Percentiles rank a stretch among this genome's conserved stretches.
phyloP scores from a whole-genome alignment of 768 basidiomycete genomes.

The Trametes maxima region DNA sequence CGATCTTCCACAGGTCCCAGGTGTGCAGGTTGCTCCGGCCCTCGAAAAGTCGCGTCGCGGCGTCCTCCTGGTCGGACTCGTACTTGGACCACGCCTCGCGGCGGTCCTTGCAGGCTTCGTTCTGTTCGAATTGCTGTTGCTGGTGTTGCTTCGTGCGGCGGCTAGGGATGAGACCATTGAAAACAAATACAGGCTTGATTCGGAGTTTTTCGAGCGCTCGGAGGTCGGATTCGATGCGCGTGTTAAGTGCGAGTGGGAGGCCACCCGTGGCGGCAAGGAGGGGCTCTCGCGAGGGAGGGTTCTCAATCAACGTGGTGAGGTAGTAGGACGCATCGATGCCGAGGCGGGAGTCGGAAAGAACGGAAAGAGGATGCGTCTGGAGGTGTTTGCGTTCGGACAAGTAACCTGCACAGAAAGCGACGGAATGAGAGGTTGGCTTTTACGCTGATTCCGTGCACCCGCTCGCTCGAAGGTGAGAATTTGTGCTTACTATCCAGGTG shows the following conservation, averaged over 20 bases:
- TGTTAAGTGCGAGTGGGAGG: slow-evolving; percentile 83
- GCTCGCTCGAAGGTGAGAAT: slow-evolving; percentile 10
- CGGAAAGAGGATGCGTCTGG: slow-evolving; percentile 77
- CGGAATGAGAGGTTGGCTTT: slow-evolving; percentile 9
- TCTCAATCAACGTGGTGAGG: slow-evolving; percentile 75
- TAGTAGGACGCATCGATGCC: slow-evolving; percentile 97
- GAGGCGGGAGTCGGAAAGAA: slow-evolving; percentile 87
- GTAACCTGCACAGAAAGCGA: slow-evolving; percentile 54
- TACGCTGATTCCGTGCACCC: background rate
- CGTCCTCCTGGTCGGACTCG: slow-evolving; percentile 89
- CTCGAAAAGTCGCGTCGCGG: slow-evolving; percentile 84
- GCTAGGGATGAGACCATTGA: slow-evolving; percentile 83
- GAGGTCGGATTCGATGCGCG: slow-evolving; percentile 89
- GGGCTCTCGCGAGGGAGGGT: slow-evolving; percentile 80
- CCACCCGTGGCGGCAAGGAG: slow-evolving; percentile 95
- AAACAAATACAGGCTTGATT: slow-evolving; percentile 99
- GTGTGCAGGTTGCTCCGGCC: slow-evolving; percentile 67
- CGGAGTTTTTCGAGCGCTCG: slow-evolving; percentile 85
- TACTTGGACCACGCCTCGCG: slow-evolving; percentile 92
- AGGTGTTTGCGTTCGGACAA: slow-evolving; percentile 87
- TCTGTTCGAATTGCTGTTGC: slow-evolving; percentile 48
- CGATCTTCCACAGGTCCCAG: slow-evolving; percentile 94
- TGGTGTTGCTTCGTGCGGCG: slow-evolving; percentile 69
- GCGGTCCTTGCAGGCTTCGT: slow-evolving; percentile 73
- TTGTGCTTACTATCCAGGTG: slow-evolving; percentile 71